Percentiles rank a stretch among this genome's conserved stretches.
phyloP scores from a whole-genome alignment of 805 yeast genomes.

The Debaryomyces maramus region DNA sequence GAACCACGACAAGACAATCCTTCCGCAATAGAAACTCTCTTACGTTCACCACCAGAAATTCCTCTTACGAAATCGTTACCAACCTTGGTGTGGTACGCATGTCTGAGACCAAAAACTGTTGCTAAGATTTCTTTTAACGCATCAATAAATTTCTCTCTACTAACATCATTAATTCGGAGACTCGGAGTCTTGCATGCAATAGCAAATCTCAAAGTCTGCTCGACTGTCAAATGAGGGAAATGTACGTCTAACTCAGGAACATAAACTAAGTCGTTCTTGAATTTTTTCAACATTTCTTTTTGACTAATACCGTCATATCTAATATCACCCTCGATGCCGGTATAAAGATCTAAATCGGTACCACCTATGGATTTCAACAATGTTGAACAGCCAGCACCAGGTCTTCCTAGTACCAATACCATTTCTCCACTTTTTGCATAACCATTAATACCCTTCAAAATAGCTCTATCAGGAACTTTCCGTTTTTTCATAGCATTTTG shows the following conservation, averaged over 20 bases:
- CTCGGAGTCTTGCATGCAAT: slow-evolving; percentile 67
- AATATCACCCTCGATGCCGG: slow-evolving; percentile 33
- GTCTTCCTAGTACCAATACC: slow-evolving; percentile 53
- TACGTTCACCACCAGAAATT: slow-evolving; percentile 74
- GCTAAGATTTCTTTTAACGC: slow-evolving; percentile 26
- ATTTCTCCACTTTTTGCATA: slow-evolving; percentile 63
- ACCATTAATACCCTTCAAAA: slow-evolving; percentile 27
- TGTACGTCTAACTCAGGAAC: slow-evolving; percentile 69
- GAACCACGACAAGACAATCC: slow-evolving; percentile 51
- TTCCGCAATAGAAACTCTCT: slow-evolving; percentile 71
- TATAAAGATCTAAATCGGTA: slow-evolving; percentile 23
- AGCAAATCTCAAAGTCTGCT: slow-evolving; percentile 71
- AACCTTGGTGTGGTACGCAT: slow-evolving; percentile 30
- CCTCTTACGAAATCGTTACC: slow-evolving; percentile 51
- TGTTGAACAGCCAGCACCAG: slow-evolving; percentile 46
- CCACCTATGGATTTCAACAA: slow-evolving; percentile 27
- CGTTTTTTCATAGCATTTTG: slow-evolving; percentile 18
- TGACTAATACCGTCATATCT: slow-evolving; percentile 62
- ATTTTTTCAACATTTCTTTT: slow-evolving; percentile 57
- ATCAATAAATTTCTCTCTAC: slow-evolving; percentile 48
- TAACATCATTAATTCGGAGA: slow-evolving; percentile 46
- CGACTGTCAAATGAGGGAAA: slow-evolving; percentile 75
- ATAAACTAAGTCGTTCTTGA: slow-evolving; percentile 56
- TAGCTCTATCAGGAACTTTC: slow-evolving; percentile 17
- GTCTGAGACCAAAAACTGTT: slow-evolving; percentile 32